These are phyloP conservation scores for Opeltia flavorubescens DNA, from an alignment of 495 filamentous ascomycete genomes.

Conservation along the genomic window DNA sequence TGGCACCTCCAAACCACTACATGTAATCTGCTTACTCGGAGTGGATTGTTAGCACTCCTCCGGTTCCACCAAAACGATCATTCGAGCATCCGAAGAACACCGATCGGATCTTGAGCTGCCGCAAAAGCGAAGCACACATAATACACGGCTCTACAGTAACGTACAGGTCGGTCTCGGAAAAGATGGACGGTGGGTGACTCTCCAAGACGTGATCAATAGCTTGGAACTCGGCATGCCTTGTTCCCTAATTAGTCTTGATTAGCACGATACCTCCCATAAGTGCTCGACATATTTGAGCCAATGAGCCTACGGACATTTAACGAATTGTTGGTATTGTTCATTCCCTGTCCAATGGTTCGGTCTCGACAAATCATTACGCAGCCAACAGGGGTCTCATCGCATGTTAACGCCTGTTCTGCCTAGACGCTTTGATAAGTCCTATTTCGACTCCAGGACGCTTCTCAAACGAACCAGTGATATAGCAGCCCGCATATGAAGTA, in stretches of 20 bases:
- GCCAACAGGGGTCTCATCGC: slow-evolving; percentile 86
- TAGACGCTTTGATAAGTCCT: slow-evolving; percentile 26
- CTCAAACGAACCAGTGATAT: too few species aligned
- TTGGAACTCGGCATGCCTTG: slow-evolving; percentile 86
- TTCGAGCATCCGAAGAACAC: slow-evolving; percentile 94
- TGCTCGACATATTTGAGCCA: background rate
- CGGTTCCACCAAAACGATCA: slow-evolving; percentile 90
- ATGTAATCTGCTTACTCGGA: slow-evolving; percentile 38
- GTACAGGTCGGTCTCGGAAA: slow-evolving; percentile 68
- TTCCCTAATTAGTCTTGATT: slow-evolving; percentile 41
- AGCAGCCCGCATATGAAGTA: too few species aligned
- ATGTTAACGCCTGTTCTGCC: slow-evolving; percentile 67
- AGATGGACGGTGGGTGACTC: slow-evolving; percentile 40
- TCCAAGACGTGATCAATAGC: slow-evolving; percentile 54
- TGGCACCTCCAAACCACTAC: background rate
- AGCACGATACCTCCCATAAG: too few species aligned
- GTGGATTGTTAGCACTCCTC: slow-evolving; percentile 78
- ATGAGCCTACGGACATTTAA: slow-evolving; percentile 38
- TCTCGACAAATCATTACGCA: slow-evolving; percentile 75
- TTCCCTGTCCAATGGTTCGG: slow-evolving; percentile 66
- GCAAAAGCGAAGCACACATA: slow-evolving; percentile 91
- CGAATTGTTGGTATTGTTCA: slow-evolving; percentile 91
- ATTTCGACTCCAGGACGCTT: too few species aligned
- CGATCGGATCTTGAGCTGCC: slow-evolving; percentile 63
- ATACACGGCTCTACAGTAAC: slow-evolving; percentile 96